A percentile compares a stretch with the other conserved stretches of the same genome.
These are phyloP conservation scores for Penicillium expansum DNA, from an alignment of 2,329 filamentous ascomycete species.

Conservation along the genomic window DNA sequence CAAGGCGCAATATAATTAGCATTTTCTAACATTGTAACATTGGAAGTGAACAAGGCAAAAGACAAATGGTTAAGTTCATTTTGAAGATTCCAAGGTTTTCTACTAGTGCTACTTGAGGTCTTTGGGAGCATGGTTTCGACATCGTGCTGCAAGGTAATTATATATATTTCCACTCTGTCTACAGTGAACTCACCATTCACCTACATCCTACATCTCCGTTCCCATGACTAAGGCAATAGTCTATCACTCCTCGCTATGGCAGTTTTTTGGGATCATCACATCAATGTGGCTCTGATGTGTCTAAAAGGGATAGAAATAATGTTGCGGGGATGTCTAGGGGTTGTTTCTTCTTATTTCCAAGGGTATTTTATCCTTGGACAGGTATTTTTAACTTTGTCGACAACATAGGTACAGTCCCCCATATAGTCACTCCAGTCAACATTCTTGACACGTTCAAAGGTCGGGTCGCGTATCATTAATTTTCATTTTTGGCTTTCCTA, in stretches of 20 bases:
- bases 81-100: neutral
- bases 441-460: neutral
- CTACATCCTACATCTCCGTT: neutral
- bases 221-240: neutral
- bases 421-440: neutral
- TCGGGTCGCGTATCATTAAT: neutral
- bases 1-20: neutral
- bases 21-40: neutral
- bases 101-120: neutral
- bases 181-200: neutral
- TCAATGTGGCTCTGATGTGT: no score
- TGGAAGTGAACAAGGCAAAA: neutral
- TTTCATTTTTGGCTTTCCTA: no score
- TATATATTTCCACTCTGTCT: neutral
- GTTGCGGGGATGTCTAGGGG: neutral
- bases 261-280: no score
- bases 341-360: neutral
- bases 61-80: neutral
- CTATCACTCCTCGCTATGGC: neutral
- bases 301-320: neutral
- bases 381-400: neutral
- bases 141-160: neutral
- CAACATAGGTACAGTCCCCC: neutral
- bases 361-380: neutral
- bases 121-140: neutral